These are phyloP conservation scores for Pyrus betulifolia DNA, from an alignment of 306 rosid species.

Conservation along the genomic window DNA sequence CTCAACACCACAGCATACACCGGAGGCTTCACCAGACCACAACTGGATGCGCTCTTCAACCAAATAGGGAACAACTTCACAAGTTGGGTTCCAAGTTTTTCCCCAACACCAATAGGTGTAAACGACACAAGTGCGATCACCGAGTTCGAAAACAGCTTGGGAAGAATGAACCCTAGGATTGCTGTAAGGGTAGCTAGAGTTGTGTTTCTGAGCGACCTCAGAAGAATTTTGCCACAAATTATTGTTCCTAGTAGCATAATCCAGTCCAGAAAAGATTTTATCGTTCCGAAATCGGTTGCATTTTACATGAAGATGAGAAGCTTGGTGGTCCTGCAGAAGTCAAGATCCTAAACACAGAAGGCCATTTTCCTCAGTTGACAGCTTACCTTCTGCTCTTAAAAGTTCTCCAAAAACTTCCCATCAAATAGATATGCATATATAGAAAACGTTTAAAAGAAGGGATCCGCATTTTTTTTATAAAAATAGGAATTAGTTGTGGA, in stretches of 20 bases:
- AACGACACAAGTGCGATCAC: slow-evolving; percentile 20
- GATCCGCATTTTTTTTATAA: too few species aligned
- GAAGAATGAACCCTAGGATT: slow-evolving; percentile 36
- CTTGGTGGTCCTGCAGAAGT: slow-evolving; percentile 19
- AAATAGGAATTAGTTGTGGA: too few species aligned
- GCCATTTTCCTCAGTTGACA: slow-evolving; percentile 44
- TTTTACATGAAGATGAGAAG: slow-evolving; percentile 32
- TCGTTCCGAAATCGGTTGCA: slow-evolving; percentile 29
- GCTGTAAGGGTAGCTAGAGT: slow-evolving; percentile 32
- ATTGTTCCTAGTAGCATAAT: slow-evolving; percentile 36
- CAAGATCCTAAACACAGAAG: slow-evolving; percentile 29
- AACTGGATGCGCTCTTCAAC: slow-evolving; percentile 21
- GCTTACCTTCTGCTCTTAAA: slow-evolving; percentile 29
- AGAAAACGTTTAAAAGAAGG: too few species aligned
- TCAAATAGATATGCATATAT: neutral
- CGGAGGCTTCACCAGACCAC: slow-evolving; percentile 30
- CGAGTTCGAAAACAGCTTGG: slow-evolving; percentile 23
- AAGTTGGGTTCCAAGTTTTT: slow-evolving; percentile 27
- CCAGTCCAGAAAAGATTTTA: slow-evolving; percentile 23
- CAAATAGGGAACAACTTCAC: slow-evolving; percentile 22
- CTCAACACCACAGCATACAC: slow-evolving; percentile 27
- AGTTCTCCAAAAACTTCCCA: slow-evolving; percentile 6
- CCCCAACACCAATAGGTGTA: slow-evolving; percentile 19
- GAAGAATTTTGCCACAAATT: slow-evolving; percentile 30
- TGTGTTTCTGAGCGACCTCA: slow-evolving; percentile 31